Evolutionary conservation across 2,329 filamentous ascomycete species (phyloP), one percentile per base, ranked within the genome.

Genomic region (Cryphonectria nitschkei): DNA sequence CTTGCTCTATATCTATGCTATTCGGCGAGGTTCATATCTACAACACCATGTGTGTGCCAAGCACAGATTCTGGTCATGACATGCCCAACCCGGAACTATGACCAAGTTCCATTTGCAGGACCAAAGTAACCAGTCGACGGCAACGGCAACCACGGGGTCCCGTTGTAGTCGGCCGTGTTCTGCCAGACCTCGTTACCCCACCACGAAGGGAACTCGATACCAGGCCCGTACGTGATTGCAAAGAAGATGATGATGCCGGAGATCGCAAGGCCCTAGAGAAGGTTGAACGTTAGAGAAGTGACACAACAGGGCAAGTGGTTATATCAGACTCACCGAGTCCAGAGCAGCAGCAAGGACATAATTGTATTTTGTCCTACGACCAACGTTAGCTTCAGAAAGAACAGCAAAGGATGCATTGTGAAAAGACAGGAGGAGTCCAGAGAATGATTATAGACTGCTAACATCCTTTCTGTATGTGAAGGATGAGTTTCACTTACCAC

Each of bases 281-380:
- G n/a, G 22, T 1, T 68, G 11, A 29, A 39, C 13, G 37, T 67
- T 39, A 67, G 50, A 37, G 19, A 6, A 26, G 39, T 16, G 41
- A 4, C 14, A 8, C 39, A 62, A 0, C 2, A 54, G 19, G 29
- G 16, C 32, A 39, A 29, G 16, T 26, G 22, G 8, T 16, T 14
- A 13, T 7, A 61, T 39, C 26, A 52, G 14, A 50, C 66, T 62
- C 34, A 68, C 66, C 8, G 76, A 77, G 50, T 79, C 78, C 22
- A 80, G 74, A 14, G 78, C 78, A 9, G 78, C 78, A 2, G 78
- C 77, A 14, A 80, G 75, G 39, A 80, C 76, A 65, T 80, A 80
- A 72, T 79, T 85, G 68, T 83, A 85, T 76, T 84, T 84, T 0
- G 66, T 62, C 66, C 66, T 68, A 8, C 1, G n/a, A 14, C 9